Base-by-base conservation (phyloP, 306 rosid species). In the Neltuma alba region DNA sequence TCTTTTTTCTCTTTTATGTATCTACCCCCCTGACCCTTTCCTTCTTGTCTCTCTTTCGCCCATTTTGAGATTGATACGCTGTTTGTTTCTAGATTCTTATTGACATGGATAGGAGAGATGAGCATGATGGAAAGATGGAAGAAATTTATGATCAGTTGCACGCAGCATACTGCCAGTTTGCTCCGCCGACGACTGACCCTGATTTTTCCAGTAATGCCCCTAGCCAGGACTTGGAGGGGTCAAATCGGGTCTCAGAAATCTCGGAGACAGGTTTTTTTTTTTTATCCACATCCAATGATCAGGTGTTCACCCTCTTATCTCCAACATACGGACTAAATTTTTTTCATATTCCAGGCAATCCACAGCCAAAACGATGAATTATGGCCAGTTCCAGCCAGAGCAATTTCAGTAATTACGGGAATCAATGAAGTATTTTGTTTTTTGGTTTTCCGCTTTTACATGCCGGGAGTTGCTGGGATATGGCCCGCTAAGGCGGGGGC, bases 31-130 rank as follows among this genome's bases (percentile, higher is more conserved):
- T 2, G 38, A 13, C 25, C 18, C 72, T 77, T 25, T 31, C 48
- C 58, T 21, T 12, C 44, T 23, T 50, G 60, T 70, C 75, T 60
- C 66, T 61, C 65, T 41, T 54, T 21, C 50, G 73, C 58, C 65
- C 44, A 36, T 60, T 60, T 14, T 64, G 72, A 69, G 70, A 33
- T 75, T 84, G 64, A 79, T 64, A 28, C 3, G 40, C 23, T 21
- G 62, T 54, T 63, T 72, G 50, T 72, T 80, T 74, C 15, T 85
- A 95, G 99, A 77, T 85, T 76, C 87, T 95, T 14, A 91, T 91
- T 37, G 96, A 93, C 75, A 88, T 95, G 99, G 99, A 95, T 75
- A 55, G 65, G 55, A 87, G 83, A 88, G 99, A 95, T 76, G 88
- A 91, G 55, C 87, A 78, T 34, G 60, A 60, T 58, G 91, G 92